Base-by-base conservation (phyloP, 148 eudicot species). In the Selenicereus undatus region DNA sequence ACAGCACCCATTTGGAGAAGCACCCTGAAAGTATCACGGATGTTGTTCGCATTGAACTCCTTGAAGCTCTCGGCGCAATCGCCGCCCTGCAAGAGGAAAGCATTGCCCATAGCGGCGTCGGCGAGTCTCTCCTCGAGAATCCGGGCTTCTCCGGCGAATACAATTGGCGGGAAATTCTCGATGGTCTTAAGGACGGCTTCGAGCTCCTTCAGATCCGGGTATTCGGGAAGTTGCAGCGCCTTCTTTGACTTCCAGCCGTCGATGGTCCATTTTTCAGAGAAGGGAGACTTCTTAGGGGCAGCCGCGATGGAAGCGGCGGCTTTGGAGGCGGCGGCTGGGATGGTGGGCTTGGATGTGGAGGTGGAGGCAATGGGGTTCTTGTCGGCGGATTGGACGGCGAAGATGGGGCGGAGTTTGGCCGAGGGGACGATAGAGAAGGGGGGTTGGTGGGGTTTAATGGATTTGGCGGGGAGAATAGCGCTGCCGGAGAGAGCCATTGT, bases 1-100 rank as follows among this genome's bases (percentile, higher is more conserved):
- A 91, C 94, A 45, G 86, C 90, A 24, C 92, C 84, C 94, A 91
- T 91, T 86, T 91, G 91, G 36, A 91, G 86, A 21, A 91, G 79
- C 32, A 91, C 86, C 64, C 90, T 80, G 56, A 89, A 89, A 20
- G 91, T 91, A 48, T 91, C 93, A 62, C 91, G 74, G 62, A 91
- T 88, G 21, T 89, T 91, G 74, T 86, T 82, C 0, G 87, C 87
- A 13, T 85, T 85, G 14, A 85, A 85, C 74, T 85, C 87, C 21
- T 85, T 85, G 76, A 85, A 85, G 51, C 93, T 90, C 89, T 89
- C 93, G 1, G 91, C 93, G 30, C 93, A 91, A 35, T 91, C 93
- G 0, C 93, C 93, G 0, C 93, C 93, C 62, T 82, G 85, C 26
- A 91, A 80, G 30, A 91, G 80, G 77, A 91, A 91, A 8, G 93